A percentile compares a stretch with the other conserved stretches of the same genome.
Conservation (phyloP, 495 filamentous ascomycete species). For the Monascus purpureus region DNA sequence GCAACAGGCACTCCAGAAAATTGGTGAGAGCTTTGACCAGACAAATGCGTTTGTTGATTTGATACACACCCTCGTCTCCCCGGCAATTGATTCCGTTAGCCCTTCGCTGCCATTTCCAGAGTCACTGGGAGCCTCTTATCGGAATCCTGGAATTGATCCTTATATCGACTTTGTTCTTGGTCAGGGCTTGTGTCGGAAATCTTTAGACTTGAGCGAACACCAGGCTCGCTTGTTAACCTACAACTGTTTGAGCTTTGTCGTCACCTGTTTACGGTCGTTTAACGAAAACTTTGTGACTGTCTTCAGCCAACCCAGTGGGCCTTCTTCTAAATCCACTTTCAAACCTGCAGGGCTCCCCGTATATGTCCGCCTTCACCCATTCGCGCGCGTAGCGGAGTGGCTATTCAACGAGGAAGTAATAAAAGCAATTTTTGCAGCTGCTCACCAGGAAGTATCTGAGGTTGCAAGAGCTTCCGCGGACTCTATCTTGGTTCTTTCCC, state of each 20-base stretch:
- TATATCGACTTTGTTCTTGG: constrained; percentile 85
- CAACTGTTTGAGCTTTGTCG: constrained; percentile 66
- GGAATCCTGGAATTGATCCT: constrained; percentile 76
- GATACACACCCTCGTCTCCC: constrained; percentile 51
- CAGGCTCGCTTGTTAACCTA: constrained; percentile 58
- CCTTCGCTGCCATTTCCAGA: constrained; percentile 79
- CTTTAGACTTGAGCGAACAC: constrained; percentile 39
- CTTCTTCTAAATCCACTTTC: constrained; percentile 59
- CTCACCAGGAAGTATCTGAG: constrained; percentile 55
- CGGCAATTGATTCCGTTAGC: constrained; percentile 33
- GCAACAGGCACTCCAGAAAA: constrained; percentile 40
- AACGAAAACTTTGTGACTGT: constrained; percentile 84
- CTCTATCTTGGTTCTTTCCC: constrained; percentile 59
- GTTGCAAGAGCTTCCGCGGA: constrained; percentile 51
- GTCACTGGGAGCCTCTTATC: constrained; percentile 59
- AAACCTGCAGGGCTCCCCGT: constrained; percentile 51
- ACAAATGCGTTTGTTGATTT: constrained; percentile 68
- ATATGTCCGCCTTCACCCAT: constrained; percentile 81
- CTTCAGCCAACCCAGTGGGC: constrained; percentile 57
- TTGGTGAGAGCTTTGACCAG: constrained; percentile 60
- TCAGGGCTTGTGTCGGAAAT: constrained; percentile 48
- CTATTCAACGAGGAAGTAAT: constrained; percentile 88
- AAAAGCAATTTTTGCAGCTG: constrained; percentile 56
- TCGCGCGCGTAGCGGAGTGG: constrained; percentile 90
- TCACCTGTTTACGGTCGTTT: constrained; percentile 62